These are phyloP conservation scores for Plasmodium adleri DNA, from an alignment of 169 alveolate species.

Conservation along the genomic window DNA sequence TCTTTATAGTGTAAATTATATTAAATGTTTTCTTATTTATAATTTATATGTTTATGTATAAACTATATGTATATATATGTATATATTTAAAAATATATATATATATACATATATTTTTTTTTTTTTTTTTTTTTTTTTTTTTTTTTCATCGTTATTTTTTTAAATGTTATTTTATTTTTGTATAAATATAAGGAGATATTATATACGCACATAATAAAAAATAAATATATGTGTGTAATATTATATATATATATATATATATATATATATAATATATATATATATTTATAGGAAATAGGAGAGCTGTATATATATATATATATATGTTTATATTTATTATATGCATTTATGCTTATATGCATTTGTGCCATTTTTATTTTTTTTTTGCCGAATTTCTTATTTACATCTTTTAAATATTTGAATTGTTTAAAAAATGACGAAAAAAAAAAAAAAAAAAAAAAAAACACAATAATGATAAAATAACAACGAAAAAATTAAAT, in stretches of 20 bases:
- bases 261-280: too few relatives aligned
- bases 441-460: neutral
- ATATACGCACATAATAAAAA: neutral
- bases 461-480: neutral
- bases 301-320: neutral
- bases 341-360: slow-evolving; percentile 1
- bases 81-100: neutral
- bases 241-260: too few relatives aligned
- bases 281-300: too few relatives aligned
- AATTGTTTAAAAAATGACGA: too few relatives aligned
- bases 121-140: too few relatives aligned
- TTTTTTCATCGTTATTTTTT: neutral
- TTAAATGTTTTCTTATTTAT: neutral
- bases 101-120: too few relatives aligned
- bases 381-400: slow-evolving; percentile 5
- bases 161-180: neutral
- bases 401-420: neutral
- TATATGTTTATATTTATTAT: neutral
- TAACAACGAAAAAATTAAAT: neutral
- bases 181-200: too few relatives aligned
- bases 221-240: too few relatives aligned
- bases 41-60: neutral
- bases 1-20: neutral
- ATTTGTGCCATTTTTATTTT: slow-evolving; percentile 2
- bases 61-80: neutral